Percentiles rank a stretch among this genome's conserved stretches.
Evolutionary conservation across 768 basidiomycete species (phyloP).

Genomic region (Ramaria sp.): DNA sequence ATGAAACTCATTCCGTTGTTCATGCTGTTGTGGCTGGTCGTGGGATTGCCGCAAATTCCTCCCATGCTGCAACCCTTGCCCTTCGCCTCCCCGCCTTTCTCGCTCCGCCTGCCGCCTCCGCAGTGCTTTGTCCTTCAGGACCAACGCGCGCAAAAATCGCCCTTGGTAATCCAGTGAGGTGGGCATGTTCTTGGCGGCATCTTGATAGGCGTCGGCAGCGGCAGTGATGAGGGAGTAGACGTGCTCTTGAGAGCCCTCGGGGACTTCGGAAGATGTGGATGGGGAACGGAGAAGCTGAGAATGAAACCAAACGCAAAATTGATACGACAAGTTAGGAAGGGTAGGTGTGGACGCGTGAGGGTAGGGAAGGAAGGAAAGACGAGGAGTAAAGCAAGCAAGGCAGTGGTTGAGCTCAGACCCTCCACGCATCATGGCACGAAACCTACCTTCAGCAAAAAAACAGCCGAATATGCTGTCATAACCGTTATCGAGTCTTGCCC

Average conservation of each 20-base stretch:
- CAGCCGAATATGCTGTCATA: slow-evolving; percentile 81
- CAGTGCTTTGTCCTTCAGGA: slow-evolving; percentile 47
- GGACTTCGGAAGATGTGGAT: slow-evolving; percentile 43
- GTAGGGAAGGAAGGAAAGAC: slow-evolving; percentile 10
- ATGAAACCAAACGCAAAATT: too few relatives aligned
- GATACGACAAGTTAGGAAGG: too few relatives aligned
- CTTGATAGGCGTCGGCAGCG: slow-evolving; percentile 70
- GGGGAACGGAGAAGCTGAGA: slow-evolving; percentile 70
- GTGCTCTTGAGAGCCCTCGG: slow-evolving; percentile 49
- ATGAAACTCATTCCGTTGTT: too few relatives aligned
- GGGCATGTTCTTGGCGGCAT: slow-evolving; percentile 34
- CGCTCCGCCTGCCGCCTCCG: slow-evolving; percentile 31
- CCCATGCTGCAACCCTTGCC: not conserved
- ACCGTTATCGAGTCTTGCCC: slow-evolving; percentile 76
- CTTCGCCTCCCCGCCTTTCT: not conserved
- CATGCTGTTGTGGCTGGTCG: too few relatives aligned
- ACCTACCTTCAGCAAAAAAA: slow-evolving; percentile 63
- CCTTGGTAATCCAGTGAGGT: slow-evolving; percentile 67
- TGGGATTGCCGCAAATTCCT: slow-evolving; percentile 12
- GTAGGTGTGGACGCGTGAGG: too few relatives aligned
- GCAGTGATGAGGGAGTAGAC: slow-evolving; percentile 55
- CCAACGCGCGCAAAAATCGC: slow-evolving; percentile 63
- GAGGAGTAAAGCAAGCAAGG: not conserved
- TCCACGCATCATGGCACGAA: not conserved
- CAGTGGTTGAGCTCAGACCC: too few relatives aligned